phyloP scores from a whole-genome alignment of 345 rosid genomes.

The Citrus sp. region DNA sequence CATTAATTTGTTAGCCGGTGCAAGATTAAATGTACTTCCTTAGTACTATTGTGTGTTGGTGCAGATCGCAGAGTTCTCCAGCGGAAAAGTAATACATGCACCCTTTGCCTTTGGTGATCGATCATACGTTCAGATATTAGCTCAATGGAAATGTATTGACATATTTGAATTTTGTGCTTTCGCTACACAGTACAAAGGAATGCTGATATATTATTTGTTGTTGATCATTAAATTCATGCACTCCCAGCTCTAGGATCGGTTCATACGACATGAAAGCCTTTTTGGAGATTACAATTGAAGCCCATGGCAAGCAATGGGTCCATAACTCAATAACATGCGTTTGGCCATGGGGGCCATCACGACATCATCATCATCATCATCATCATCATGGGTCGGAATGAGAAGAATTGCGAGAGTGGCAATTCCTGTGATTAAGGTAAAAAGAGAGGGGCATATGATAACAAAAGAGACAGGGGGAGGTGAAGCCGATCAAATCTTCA shows the following conservation, averaged over 20 bases:
- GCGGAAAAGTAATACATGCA: neutral
- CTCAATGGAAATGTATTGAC: neutral
- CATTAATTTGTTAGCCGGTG: neutral
- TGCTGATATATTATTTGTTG: neutral
- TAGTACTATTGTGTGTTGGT: neutral
- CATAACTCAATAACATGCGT: neutral
- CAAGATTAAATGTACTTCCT: neutral
- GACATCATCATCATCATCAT: neutral
- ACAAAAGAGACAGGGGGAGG: slow-evolving; percentile 2
- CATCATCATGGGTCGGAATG: neutral
- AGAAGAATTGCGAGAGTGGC: neutral
- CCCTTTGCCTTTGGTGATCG: neutral
- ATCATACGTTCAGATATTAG: neutral
- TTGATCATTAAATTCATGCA: neutral
- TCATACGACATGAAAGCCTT: too few species aligned
- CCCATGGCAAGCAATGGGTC: neutral
- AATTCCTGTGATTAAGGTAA: neutral
- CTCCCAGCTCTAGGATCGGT: neutral
- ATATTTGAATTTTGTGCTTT: neutral
- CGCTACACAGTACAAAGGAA: too few species aligned
- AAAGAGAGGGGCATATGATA: neutral
- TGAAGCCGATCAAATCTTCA: slow-evolving; percentile 25
- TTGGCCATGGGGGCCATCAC: neutral
- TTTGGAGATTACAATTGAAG: neutral
- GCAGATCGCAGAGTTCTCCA: neutral